Conservation (phyloP, 2,329 filamentous ascomycete species). For the Trichoderma koningiopsis region DNA sequence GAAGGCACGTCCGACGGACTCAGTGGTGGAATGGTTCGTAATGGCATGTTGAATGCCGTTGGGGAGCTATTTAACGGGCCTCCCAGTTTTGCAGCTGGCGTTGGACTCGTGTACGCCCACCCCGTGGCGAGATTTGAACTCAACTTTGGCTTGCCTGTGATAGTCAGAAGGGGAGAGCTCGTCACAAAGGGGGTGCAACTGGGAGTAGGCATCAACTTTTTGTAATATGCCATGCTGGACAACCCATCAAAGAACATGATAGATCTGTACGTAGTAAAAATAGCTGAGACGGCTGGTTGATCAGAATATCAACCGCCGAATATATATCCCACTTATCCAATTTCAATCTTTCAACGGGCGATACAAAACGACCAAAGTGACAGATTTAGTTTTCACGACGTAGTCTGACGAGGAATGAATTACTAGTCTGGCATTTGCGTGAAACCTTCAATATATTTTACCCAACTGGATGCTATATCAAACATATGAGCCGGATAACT, state of each 20-base stretch:
- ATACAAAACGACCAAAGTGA: background rate
- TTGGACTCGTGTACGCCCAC: slow-evolving; percentile 93
- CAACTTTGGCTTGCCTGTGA: slow-evolving; percentile 88
- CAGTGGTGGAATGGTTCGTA: slow-evolving; percentile 49
- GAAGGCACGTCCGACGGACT: slow-evolving; percentile 43
- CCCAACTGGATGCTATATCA: background rate
- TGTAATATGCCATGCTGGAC: slow-evolving; percentile 55
- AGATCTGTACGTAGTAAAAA: background rate
- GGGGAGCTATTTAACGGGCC: slow-evolving; percentile 71
- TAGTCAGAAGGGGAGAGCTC: slow-evolving; percentile 80
- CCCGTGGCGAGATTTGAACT: slow-evolving; percentile 91
- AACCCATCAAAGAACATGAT: background rate
- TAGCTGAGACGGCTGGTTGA: background rate
- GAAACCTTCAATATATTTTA: background rate
- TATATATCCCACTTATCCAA: slow-evolving; percentile 13
- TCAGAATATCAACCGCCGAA: background rate
- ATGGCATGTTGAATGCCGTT: slow-evolving; percentile 63
- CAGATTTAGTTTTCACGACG: background rate
- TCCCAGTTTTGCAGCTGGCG: slow-evolving; percentile 82
- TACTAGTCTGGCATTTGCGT: too few relatives aligned
- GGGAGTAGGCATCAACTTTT: slow-evolving; percentile 94
- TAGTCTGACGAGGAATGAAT: background rate
- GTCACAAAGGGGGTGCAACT: slow-evolving; percentile 89
- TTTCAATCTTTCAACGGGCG: background rate
- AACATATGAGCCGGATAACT: background rate